Base-by-base conservation (phyloP, 495 filamentous ascomycete genomes). In the Bathelium albidoporum region DNA sequence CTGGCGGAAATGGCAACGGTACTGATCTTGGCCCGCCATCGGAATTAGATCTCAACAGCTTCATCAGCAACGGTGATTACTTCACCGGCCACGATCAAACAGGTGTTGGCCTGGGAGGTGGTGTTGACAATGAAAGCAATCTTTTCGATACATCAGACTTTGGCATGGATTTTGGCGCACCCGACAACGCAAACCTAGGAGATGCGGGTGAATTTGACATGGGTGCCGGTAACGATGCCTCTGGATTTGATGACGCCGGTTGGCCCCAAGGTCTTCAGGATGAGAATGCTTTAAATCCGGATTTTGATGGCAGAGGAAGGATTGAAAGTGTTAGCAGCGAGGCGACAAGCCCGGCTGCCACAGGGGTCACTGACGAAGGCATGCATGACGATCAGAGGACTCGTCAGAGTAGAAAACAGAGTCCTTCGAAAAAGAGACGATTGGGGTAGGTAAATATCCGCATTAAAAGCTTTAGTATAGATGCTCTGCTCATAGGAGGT, bases 1-100 rank as follows among this genome's bases (percentile, higher is more conserved):
- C 80, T 49, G 76, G 76, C 60, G 71, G 45, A 11, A 53, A 75
- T 66, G 62, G 72, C 44, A 52, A 60, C 24, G 62, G 65, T 10
- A 71, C 71, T 24, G 69, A 69, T 22, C 70, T 72, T 5, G 71
- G 72, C 26, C 49, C 12, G 2, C 49, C 49, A 29, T 55, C 49
- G 11, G 67, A 70, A 9, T 74, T 71, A 63, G 73, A 75, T 65
- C 68, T 69, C 31, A 64, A 66, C 31, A 66, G 60, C 20, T 75
- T 74, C 60, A 65, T 74, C 59, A 65, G 72, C 55, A 67, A 73
- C 45, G 70, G 60, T 36, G 67, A 75, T 39, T 66, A 65, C 34
- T 69, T 59, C 53, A 59, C 58, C 3, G 43, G 60, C 12, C 26
- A 45, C 1, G 59, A n/a, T 29, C 61, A 58, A 32, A 59, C n/a